Percentiles rank a stretch among this genome's conserved stretches.
Conservation (phyloP, 1,139 yeast genomes). For the Nakaseomyces sp. region DNA sequence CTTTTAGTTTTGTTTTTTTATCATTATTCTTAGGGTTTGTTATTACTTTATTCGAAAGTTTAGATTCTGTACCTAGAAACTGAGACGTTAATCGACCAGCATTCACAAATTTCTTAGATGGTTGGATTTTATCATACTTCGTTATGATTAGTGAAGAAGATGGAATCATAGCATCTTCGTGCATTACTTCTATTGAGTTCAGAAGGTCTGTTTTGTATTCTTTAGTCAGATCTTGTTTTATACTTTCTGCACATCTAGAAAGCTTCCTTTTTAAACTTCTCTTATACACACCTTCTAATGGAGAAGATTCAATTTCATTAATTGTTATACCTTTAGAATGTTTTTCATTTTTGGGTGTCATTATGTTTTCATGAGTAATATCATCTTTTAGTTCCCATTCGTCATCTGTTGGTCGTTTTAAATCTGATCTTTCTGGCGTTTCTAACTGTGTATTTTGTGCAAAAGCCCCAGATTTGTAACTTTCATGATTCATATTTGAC, state of each 20-base stretch:
- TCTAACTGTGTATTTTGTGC: slow-evolving; percentile 7
- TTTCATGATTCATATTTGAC: too few species aligned
- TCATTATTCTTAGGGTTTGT: slow-evolving; percentile 8
- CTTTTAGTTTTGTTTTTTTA: slow-evolving; percentile 9
- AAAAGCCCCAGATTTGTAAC: too few species aligned
- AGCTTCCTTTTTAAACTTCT: neutral
- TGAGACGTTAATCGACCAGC: slow-evolving; percentile 1
- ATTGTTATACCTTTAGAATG: neutral
- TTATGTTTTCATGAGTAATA: neutral
- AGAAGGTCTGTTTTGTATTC: slow-evolving; percentile 8
- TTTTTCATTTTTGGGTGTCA: neutral
- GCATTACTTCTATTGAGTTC: slow-evolving; percentile 5
- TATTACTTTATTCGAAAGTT: neutral
- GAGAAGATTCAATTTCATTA: neutral
- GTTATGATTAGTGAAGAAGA: slow-evolving; percentile 8
- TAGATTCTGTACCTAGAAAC: neutral
- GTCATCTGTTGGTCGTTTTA: slow-evolving; percentile 11
- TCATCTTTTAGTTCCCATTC: slow-evolving; percentile 13
- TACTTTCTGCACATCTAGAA: neutral
- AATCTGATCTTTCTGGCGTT: slow-evolving; percentile 18
- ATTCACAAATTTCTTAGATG: slow-evolving; percentile 2
- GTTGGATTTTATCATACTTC: slow-evolving; percentile 6
- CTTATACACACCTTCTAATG: neutral
- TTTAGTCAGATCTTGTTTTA: neutral
- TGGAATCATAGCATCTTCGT: neutral